These are phyloP conservation scores for Chrysoporthe puriensis DNA, from an alignment of 2,329 filamentous ascomycete genomes.

Conservation along the genomic window DNA sequence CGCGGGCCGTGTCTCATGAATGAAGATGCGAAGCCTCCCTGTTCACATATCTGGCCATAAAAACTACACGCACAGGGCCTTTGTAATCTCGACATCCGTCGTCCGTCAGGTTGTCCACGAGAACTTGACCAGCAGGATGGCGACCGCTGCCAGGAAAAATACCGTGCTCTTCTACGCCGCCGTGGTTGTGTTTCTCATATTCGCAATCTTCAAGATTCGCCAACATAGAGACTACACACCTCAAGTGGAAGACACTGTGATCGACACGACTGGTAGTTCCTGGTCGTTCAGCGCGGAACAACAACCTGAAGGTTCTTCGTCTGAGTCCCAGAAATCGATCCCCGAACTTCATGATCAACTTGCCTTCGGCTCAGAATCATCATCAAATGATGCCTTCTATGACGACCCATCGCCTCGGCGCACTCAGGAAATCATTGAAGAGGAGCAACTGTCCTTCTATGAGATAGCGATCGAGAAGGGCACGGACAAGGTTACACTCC, in stretches of 20 bases:
- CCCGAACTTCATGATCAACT: background rate
- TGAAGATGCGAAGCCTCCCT: background rate
- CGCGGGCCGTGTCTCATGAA: background rate
- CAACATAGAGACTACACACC: background rate
- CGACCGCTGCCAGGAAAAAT: background rate
- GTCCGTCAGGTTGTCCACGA: background rate
- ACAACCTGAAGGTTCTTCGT: background rate
- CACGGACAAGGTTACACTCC: conserved; percentile 44
- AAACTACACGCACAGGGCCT: background rate
- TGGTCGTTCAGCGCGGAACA: conserved; percentile 2
- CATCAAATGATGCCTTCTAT: background rate
- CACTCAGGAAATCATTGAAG: background rate
- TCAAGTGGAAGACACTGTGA: background rate
- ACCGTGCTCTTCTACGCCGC: background rate
- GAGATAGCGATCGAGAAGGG: conserved; percentile 42
- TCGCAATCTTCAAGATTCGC: conserved; percentile 3
- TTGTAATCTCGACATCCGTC: background rate
- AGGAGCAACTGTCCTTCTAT: conserved; percentile 25
- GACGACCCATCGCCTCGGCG: background rate
- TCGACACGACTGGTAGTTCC: conserved; percentile 2
- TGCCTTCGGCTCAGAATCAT: background rate
- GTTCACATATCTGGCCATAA: background rate
- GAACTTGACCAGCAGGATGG: background rate
- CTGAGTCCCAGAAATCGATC: background rate
- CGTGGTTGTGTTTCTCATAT: background rate